phyloP scores from a whole-genome alignment of 371 early-diverging fungal genomes.

The Rhizopus stolonifer region DNA sequence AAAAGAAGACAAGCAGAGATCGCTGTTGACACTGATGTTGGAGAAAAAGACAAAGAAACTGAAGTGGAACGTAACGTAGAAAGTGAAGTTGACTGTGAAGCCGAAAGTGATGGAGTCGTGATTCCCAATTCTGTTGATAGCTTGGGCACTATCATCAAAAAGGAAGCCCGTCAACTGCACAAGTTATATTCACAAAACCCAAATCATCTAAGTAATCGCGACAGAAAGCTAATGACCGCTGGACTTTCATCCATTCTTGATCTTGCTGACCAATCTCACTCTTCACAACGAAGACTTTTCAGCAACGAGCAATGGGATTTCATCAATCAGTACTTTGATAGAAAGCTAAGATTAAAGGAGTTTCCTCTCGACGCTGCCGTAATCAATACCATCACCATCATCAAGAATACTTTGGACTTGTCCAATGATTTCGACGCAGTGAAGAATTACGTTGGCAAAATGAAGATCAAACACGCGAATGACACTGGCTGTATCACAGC shows the following conservation, averaged over 20 bases:
- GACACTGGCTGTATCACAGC: slow-evolving; percentile 6
- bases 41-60: too few relatives aligned
- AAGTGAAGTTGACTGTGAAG: too few relatives aligned
- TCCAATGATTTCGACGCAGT: slow-evolving; percentile 14
- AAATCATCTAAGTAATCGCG: slow-evolving; percentile 7
- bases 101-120: slow-evolving; percentile 13
- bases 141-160: slow-evolving; percentile 21
- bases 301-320: slow-evolving; percentile 12
- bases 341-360: slow-evolving; percentile 10
- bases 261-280: slow-evolving; percentile 15
- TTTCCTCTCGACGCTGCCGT: slow-evolving; percentile 10
- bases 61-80: too few relatives aligned
- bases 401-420: slow-evolving; percentile 9
- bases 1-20: slow-evolving; percentile 12
- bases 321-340: slow-evolving; percentile 16
- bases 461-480: slow-evolving; percentile 14
- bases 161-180: slow-evolving; percentile 10
- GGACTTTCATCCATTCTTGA: slow-evolving; percentile 19
- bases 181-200: slow-evolving; percentile 9
- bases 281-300: slow-evolving; percentile 12
- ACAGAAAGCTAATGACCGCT: slow-evolving; percentile 15
- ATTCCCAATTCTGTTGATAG: slow-evolving; percentile 9
- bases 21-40: too few relatives aligned
- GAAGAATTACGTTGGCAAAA: slow-evolving; percentile 11
- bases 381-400: slow-evolving; percentile 10